phyloP scores from a whole-genome alignment of 225 moss, liverwort and hornwort species.

The Physcomitrium patens region DNA sequence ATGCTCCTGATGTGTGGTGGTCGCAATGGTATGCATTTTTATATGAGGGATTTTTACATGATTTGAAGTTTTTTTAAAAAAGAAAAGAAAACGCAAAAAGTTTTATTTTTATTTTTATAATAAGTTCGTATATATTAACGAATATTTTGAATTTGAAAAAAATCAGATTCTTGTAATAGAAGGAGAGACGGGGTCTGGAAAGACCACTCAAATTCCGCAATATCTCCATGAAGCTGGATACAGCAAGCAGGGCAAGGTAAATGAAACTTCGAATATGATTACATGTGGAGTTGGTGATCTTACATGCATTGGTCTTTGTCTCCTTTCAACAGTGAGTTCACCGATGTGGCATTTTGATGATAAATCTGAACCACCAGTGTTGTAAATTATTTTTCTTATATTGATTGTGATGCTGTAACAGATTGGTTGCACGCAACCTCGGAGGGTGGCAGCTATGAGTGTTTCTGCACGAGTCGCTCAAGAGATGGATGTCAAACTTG shows the following conservation, averaged over 20 bases:
- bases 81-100: too few relatives aligned
- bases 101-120: too few relatives aligned
- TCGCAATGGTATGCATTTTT: not conserved
- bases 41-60: not conserved
- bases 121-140: too few relatives aligned
- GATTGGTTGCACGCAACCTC: conserved; percentile 98
- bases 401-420: conserved; percentile 26
- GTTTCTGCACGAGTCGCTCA: conserved; percentile 96
- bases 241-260: conserved; percentile 81
- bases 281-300: conserved; percentile 3
- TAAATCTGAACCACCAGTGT: conserved; percentile 15
- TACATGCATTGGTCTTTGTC: not conserved
- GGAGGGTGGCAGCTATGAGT: conserved; percentile 98
- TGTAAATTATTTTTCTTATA: conserved; percentile 18
- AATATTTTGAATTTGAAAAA: too few relatives aligned
- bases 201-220: conserved; percentile 99
- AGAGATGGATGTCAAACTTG: conserved; percentile 98
- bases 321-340: conserved; percentile 20
- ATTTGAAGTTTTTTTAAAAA: not conserved
- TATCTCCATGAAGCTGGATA: conserved; percentile 97
- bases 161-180: conserved; percentile 85
- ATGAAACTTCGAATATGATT: not conserved
- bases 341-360: not conserved
- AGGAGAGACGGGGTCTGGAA: conserved; percentile 98
- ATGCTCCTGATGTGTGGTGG: conserved; percentile 11